These are phyloP conservation scores for Sporobolomyces phaffii DNA, from an alignment of 768 basidiomycete species.

Conservation along the genomic window DNA sequence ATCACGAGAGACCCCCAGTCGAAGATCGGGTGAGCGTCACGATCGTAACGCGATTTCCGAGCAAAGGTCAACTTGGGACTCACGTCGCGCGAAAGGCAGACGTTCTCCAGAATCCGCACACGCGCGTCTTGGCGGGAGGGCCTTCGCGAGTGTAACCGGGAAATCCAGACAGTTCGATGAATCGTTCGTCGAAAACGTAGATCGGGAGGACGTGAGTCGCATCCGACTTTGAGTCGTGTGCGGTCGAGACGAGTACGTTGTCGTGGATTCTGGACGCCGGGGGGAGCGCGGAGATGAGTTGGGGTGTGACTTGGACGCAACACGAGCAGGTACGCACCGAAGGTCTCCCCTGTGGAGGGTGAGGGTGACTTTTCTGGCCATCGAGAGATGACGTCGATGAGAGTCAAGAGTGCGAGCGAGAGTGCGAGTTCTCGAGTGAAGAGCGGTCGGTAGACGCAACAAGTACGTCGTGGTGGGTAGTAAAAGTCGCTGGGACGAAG, in stretches of 20 bases:
- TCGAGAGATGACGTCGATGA: background rate
- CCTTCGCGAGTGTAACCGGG: slow-evolving; percentile 41
- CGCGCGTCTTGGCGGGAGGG: slow-evolving; percentile 40
- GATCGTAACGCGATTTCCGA: slow-evolving; percentile 38
- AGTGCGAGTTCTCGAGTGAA: slow-evolving; percentile 48
- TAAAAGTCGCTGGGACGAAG: too few species aligned
- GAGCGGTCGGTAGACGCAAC: slow-evolving; percentile 54
- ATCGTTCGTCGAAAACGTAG: slow-evolving; percentile 49
- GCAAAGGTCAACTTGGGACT: slow-evolving; percentile 20
- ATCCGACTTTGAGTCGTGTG: slow-evolving; percentile 35
- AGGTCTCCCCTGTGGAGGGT: slow-evolving; percentile 28
- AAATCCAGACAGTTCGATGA: slow-evolving; percentile 47
- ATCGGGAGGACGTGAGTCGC: slow-evolving; percentile 49
- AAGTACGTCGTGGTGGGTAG: slow-evolving; percentile 44
- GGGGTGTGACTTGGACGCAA: too few species aligned
- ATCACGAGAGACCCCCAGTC: background rate
- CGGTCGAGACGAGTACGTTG: slow-evolving; percentile 41
- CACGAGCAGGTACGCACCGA: too few species aligned
- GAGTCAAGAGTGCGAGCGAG: too few species aligned
- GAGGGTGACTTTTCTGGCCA: slow-evolving; percentile 24
- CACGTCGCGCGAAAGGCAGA: slow-evolving; percentile 36
- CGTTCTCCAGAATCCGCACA: slow-evolving; percentile 41
- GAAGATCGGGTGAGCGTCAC: background rate
- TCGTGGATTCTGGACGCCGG: slow-evolving; percentile 33
- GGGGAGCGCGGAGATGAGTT: too few species aligned